Evolutionary conservation across 352 stramenopile species (phyloP), one percentile per base, ranked within the genome.

Genomic region (Globisporangium solare): DNA sequence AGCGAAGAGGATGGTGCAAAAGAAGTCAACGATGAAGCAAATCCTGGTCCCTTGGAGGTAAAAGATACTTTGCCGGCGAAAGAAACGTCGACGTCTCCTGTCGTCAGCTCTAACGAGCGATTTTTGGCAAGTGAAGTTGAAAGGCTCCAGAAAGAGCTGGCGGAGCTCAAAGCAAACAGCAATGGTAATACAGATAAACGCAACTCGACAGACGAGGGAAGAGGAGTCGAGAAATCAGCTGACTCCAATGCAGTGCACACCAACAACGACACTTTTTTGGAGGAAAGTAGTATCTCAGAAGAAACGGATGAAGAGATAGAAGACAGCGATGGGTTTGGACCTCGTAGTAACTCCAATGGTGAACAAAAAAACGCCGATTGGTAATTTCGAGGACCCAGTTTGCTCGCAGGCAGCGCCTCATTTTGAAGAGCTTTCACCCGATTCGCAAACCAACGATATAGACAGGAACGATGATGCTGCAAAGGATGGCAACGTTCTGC

Each of bases 101-200:
- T n/a, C 15, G 22, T 57, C 27, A 73, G 40, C 27, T 49, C 63
- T 18, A 77, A 72, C 39, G 71, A 83, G 15, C 47, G 68, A 32
- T 56, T 51, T 1, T 56, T 82, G 27, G 58, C 68, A 32, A 64
- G 61, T 0, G 64, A 82, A 42, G 51, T 79, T 17, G 61, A 50
- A 35, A 58, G 64, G 6, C 35, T 84, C 32, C 60, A 60, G 6
- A 65, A 68, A 41, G 70, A 74, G 17, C 45, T 84, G 4, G 62
- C 18, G 10, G 58, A 52, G 2, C 15, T 60, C n/a, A 49, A 60
- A 45, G 35, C 17, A 12, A 43, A 21, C n/a, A 18, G 53, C 39
- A 18, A 4, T 6, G 47, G 35, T 15, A 32, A 7, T 21, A 59
- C 42, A 0, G 35, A 15, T 17, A 55, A 17, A n/a, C 47, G 40